Evolutionary conservation across 257 asterid species (phyloP), one percentile per base, ranked within the genome.

Genomic region (Solanum infundibuliforme): DNA sequence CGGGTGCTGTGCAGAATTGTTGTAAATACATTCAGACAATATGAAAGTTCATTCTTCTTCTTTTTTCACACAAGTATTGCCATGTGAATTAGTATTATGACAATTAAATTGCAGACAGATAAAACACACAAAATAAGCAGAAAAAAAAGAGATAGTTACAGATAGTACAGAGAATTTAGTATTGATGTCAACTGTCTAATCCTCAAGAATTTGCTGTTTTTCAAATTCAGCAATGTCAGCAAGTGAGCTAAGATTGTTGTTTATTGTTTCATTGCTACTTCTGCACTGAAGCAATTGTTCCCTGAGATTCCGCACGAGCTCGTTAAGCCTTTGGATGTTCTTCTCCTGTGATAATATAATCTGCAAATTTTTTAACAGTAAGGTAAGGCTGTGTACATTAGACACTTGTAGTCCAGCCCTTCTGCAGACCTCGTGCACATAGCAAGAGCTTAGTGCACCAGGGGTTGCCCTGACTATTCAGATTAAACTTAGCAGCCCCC

Each of bases 291-390:
- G 94, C 77, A 97, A 92, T 86, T 95, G 96, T 84, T 95, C 95
- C 88, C 90, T 94, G 2, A 97, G 98, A 90, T 91, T 92, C 84
- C 90, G 91, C 34, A 95, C 92, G 21, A 92, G 94, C 93, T 93
- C 98, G 41, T 91, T 95, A 72, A 96, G 93, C 85, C 92, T 93
- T 88, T 93, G 94, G 86, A 97, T 97, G 93, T 88, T 93, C 93
- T 94, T 97, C 90, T 97, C 98, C 90, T 97, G 99, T 41, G 97
- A 90, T 88, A 95, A 88, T 87, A 96, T 94, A 46, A 95, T 92
- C 98, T 94, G 95, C 93, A 90, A 68, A 21, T 9, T 4, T 8
- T 13, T 79, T 79, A 25, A 46, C 41, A 8, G 16, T 48, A 29
- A 14, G 69, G 69, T 62, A 62, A 62, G 31, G 0, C 27, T 8